Percentiles rank a stretch among this genome's conserved stretches.
phyloP scores from a whole-genome alignment of 2,329 filamentous ascomycete genomes.

The Penicillium sp. region DNA sequence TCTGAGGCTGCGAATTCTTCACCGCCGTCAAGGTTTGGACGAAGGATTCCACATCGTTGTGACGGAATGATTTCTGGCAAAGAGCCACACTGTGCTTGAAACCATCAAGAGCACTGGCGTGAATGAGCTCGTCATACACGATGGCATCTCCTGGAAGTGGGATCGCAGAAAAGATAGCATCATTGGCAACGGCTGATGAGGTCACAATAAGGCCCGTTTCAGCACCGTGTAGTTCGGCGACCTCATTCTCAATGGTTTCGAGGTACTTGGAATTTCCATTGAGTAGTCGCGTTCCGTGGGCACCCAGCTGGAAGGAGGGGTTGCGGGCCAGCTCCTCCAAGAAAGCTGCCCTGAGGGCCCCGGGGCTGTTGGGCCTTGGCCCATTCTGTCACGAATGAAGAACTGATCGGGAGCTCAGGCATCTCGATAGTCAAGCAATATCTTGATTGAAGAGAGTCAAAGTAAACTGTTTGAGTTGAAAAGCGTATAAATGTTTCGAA shows the following conservation, averaged over 20 bases:
- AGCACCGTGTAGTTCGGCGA: slow-evolving; percentile 56
- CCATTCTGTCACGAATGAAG: too few relatives aligned
- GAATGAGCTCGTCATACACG: slow-evolving; percentile 66
- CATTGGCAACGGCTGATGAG: slow-evolving; percentile 41
- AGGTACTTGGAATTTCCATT: slow-evolving; percentile 56
- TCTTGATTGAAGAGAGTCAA: too few relatives aligned
- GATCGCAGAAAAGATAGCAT: slow-evolving; percentile 53
- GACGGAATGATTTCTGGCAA: slow-evolving; percentile 36
- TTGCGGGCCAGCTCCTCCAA: slow-evolving; percentile 41
- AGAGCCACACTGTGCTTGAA: slow-evolving; percentile 58
- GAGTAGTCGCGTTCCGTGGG: slow-evolving; percentile 49
- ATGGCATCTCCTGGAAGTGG: slow-evolving; percentile 56
- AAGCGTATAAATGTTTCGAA: too few relatives aligned
- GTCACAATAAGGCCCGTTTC: slow-evolving; percentile 54
- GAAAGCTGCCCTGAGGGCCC: slow-evolving; percentile 41
- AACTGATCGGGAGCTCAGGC: too few relatives aligned
- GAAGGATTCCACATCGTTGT: slow-evolving; percentile 35
- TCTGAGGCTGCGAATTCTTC: slow-evolving; percentile 9
- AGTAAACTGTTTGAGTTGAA: too few relatives aligned
- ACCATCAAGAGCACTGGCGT: slow-evolving; percentile 70
- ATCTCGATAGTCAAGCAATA: too few relatives aligned
- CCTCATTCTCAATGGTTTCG: slow-evolving; percentile 49
- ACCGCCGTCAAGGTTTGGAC: background rate
- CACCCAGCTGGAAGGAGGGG: slow-evolving; percentile 39
- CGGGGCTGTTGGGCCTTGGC: slow-evolving; percentile 16